A percentile compares a stretch with the other conserved stretches of the same genome.
Conservation (phyloP, 2,329 filamentous ascomycete genomes). For the Thielaviopsis ethacetica region DNA sequence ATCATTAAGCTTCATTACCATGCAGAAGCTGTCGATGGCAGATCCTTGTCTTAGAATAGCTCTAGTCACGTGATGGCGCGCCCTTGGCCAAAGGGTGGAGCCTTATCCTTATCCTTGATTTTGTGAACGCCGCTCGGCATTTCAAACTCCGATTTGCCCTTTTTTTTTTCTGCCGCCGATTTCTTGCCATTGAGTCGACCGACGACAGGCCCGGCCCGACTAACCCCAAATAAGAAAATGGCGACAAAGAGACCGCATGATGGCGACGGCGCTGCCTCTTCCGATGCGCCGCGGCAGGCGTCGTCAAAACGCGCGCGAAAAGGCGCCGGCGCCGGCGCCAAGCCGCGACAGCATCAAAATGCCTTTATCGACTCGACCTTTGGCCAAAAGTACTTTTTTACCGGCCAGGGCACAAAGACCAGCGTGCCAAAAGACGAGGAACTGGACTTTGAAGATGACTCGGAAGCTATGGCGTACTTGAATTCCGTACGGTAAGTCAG, state of each 20-base stretch:
- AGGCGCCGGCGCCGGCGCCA: slow-evolving; percentile 21
- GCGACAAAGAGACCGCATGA: slow-evolving; percentile 6
- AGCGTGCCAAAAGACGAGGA: slow-evolving; percentile 35
- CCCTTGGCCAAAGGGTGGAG: neutral
- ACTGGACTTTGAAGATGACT: slow-evolving; percentile 49
- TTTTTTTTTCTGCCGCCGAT: too few species aligned
- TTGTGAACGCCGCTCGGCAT: neutral
- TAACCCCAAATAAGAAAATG: neutral
- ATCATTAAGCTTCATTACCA: neutral
- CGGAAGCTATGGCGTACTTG: slow-evolving; percentile 54
- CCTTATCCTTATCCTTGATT: neutral
- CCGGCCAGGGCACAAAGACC: slow-evolving; percentile 36
- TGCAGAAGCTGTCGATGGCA: neutral
- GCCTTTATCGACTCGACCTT: slow-evolving; percentile 44
- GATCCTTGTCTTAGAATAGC: neutral
- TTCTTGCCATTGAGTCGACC: too few species aligned
- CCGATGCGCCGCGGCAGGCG: neutral
- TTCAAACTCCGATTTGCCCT: neutral
- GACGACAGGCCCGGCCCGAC: too few species aligned
- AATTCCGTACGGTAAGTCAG: slow-evolving; percentile 50
- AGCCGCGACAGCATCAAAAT: slow-evolving; percentile 26
- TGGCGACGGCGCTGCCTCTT: neutral
- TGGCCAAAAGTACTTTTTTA: slow-evolving; percentile 58
- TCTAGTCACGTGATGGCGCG: neutral
- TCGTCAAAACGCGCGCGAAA: slow-evolving; percentile 6